A percentile compares a stretch with the other conserved stretches of the same genome.
These are phyloP conservation scores for Sporothrix globosa DNA, from an alignment of 2,329 filamentous ascomycete genomes.

Conservation along the genomic window DNA sequence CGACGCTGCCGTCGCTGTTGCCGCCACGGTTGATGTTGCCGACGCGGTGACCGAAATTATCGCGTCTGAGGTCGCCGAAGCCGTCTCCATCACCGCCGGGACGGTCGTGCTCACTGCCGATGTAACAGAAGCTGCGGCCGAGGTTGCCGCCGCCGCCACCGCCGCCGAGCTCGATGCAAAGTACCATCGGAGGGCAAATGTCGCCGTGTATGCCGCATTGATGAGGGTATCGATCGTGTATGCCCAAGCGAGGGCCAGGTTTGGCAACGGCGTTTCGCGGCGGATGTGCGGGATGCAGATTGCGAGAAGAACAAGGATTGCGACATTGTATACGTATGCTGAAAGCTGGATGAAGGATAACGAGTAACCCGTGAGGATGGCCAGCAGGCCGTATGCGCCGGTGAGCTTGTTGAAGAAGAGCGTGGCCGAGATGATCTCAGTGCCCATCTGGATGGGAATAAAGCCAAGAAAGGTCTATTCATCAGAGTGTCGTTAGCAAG, in stretches of 20 bases:
- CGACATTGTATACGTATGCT: constrained; percentile 87
- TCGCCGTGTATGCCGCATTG: constrained; percentile 78
- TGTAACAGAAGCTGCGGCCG: constrained; percentile 5
- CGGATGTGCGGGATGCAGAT: constrained; percentile 80
- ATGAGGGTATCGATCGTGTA: constrained; percentile 81
- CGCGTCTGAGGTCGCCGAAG: neutral
- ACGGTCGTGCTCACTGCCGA: constrained; percentile 17
- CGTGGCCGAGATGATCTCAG: constrained; percentile 79
- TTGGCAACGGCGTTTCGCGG: constrained; percentile 75
- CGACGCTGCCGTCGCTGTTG: neutral
- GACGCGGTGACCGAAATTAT: neutral
- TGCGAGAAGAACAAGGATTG: constrained; percentile 67
- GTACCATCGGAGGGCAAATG: constrained; percentile 87
- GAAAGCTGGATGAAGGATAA: constrained; percentile 82
- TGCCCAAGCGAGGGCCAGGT: constrained; percentile 79
- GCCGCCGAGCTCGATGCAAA: constrained; percentile 45
- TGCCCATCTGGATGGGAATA: constrained; percentile 83
- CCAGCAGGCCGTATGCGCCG: constrained; percentile 86
- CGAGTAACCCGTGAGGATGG: constrained; percentile 82
- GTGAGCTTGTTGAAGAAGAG: constrained; percentile 91
- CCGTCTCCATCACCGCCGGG: neutral
- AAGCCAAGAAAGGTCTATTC: constrained; percentile 78
- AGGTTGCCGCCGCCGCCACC: constrained; percentile 1
- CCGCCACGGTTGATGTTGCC: constrained; percentile 10
- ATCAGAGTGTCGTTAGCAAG: constrained; percentile 1